Conservation (phyloP, 306 rosid genomes). For the Rubus idaeus region DNA sequence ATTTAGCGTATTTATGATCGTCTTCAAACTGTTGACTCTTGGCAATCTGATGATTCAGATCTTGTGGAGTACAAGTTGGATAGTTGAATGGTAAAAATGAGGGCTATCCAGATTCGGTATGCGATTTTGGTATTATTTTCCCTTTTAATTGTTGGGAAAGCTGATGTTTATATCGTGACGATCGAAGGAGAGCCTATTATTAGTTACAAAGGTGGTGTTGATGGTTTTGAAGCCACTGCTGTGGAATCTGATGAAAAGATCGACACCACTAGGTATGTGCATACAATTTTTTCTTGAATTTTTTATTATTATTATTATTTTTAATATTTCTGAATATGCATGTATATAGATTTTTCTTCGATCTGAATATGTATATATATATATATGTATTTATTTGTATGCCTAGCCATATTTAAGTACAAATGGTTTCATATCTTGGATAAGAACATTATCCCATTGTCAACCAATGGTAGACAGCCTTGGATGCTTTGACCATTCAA, state of each 20-base stretch:
- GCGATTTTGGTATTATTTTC: constrained; percentile 34
- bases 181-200: constrained; percentile 93
- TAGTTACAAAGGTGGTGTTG: constrained; percentile 81
- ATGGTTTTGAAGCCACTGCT: constrained; percentile 96
- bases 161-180: constrained; percentile 77
- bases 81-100: constrained; percentile 41
- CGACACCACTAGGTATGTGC: constrained; percentile 76
- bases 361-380: background rate
- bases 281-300: background rate
- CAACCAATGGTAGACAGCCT: constrained; percentile 26
- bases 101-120: constrained; percentile 37
- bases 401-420: background rate
- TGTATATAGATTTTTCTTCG: background rate
- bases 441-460: constrained; percentile 1
- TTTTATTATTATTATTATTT: background rate
- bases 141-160: constrained; percentile 45
- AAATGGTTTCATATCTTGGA: background rate
- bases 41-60: constrained; percentile 48
- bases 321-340: background rate
- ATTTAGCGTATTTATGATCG: constrained; percentile 8
- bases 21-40: constrained; percentile 14
- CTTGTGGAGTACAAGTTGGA: constrained; percentile 40
- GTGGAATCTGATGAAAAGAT: constrained; percentile 87
- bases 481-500: constrained; percentile 10
- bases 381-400: background rate